Evolutionary conservation across 2,329 filamentous ascomycete species (phyloP), one percentile per base, ranked within the genome.

Genomic region (Trichophyton simii): DNA sequence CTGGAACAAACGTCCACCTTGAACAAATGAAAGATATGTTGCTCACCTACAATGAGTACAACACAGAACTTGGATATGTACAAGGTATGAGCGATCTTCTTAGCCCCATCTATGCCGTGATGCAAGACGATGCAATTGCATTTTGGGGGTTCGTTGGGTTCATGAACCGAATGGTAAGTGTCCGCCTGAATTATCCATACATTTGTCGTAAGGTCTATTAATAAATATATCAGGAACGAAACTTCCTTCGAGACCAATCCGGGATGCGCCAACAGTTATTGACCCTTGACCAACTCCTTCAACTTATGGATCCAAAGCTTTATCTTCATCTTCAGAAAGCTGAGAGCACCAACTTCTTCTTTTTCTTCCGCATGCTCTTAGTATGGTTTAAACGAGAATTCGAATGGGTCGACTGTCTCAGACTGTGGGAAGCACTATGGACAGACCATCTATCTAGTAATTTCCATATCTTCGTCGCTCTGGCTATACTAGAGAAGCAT

Each of bases 21-120:
- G 94, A 99, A 75, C 94, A 99, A 77, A 89, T 99, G 84, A 99
- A 99, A 76, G 94, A 99, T 72, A 95, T 99, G 89, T 85, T 99
- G 0, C 81, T 99, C 18, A 97, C 94, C 0, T 99, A 99, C 74
- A 97, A 99, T 72, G 94, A 99, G 76, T 95, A 95, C 76, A 99
- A 99, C 77, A 88, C 86, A 63, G 89, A 94, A 62, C 82, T 99
- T 2, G 94, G 95, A 57, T 99, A 99, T 71, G 94, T 99, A 1
- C 94, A 99, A 77, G 94, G 94, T 64, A 99, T 99, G 94, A 96
- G 91, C 11, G 94, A 99, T 73, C 83, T 99, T 0, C 83, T 99
- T 7, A 91, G 94, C 0, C 94, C 94, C 1, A 90, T 99, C 63
- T 99, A 99, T 70, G 94, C 94, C 3, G 90, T 99, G 22, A 87